Evolutionary conservation across 352 stramenopile species (phyloP), one percentile per base, ranked within the genome.

Genomic region (Pythium aristosporum): DNA sequence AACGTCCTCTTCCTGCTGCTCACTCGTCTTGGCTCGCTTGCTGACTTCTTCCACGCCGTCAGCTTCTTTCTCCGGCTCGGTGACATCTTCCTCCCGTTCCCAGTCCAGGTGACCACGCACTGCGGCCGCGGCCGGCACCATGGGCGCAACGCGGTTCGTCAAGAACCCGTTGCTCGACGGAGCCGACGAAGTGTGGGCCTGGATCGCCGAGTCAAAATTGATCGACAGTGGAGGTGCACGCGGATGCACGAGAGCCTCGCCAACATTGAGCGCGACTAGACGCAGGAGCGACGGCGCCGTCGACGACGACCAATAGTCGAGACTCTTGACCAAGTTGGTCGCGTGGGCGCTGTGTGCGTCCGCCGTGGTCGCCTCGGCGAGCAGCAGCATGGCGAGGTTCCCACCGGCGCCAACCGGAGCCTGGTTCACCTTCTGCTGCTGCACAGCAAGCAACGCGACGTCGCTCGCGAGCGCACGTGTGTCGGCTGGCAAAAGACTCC

Each of bases 201-300:
- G 52, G 37, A 70, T 61, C 15, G 63, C 63, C 18, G 67, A 61
- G 25, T 81, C 65, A 41, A 89, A 74, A 42, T 74, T 79, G 56
- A 93, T 77, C 47, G 71, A 67, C 36, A 95, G 73, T n/a, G 86
- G 84, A 13, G 82, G 84, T 0, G 73, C 84, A 47, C 86, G 83
- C 13, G 84, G 86, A 39, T 93, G 86, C 47, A 95, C 61, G 49
- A 93, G 65, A 9, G 78, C 78, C 53, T 95, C 86, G 30, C 80
- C 75, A 12, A 74, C 78, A 46, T 80, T 91, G 1, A 89, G 69
- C 23, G 82, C 82, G 6, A 89, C 48, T 9, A 88, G 68, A 55
- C 82, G 75, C 11, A 89, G 23, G 23, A 77, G 65, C 54, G 74
- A 65, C 13, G 69, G 67, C 15, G 70, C 7, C 13, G 46, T 67